These are phyloP conservation scores for Taxillus chinensis DNA, from an alignment of 164 flowering plant genomes.

Conservation along the genomic window DNA sequence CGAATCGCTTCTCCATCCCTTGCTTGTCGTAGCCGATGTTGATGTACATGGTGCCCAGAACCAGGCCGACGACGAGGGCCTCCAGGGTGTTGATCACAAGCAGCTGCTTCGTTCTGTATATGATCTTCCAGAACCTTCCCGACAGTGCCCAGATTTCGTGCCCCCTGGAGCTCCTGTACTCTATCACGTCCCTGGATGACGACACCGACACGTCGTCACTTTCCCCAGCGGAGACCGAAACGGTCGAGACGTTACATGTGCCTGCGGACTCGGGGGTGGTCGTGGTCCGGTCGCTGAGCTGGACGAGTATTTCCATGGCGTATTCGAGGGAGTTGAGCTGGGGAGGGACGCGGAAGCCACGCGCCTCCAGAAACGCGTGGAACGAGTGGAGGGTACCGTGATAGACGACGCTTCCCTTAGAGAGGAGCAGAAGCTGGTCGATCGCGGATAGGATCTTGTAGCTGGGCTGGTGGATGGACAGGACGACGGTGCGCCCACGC, in stretches of 20 bases:
- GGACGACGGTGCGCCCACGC: constrained; percentile 49
- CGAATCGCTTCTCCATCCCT: constrained; percentile 79
- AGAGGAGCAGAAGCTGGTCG: constrained; percentile 51
- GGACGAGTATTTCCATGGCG: constrained; percentile 76
- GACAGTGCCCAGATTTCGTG: constrained; percentile 50
- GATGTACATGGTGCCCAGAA: constrained; percentile 79
- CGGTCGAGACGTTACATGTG: too few relatives aligned
- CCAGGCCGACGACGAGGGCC: constrained; percentile 73
- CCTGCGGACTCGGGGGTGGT: constrained; percentile 1
- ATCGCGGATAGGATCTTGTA: constrained; percentile 68
- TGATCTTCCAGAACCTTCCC: constrained; percentile 71
- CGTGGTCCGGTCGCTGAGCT: constrained; percentile 22
- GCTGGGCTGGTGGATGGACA: constrained; percentile 94
- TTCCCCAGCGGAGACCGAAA: not conserved
- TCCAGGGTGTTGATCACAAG: constrained; percentile 71
- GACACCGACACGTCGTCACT: constrained; percentile 1
- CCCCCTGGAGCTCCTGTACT: constrained; percentile 50
- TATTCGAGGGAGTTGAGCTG: constrained; percentile 84
- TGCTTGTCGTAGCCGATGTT: constrained; percentile 57
- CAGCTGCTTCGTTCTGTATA: constrained; percentile 80
- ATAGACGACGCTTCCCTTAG: constrained; percentile 68
- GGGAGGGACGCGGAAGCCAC: constrained; percentile 68
- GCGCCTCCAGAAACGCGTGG: constrained; percentile 28
- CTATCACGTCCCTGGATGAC: constrained; percentile 12
- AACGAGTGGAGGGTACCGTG: constrained; percentile 64